Base-by-base conservation (phyloP, 2,329 filamentous ascomycete genomes). In the Exophiala spinifera region DNA sequence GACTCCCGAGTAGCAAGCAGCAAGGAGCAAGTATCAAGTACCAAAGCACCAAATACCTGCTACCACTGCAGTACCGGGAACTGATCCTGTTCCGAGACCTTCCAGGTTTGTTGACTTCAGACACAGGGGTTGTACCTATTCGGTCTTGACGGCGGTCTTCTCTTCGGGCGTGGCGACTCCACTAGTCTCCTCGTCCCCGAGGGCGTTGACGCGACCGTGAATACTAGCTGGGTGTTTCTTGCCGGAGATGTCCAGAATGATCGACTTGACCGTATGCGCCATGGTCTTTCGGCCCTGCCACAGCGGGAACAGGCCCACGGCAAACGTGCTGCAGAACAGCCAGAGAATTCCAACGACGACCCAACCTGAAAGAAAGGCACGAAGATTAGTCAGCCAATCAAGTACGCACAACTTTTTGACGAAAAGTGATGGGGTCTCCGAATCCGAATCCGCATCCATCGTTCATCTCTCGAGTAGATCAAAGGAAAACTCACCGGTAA, bases 251-350 rank as follows among this genome's bases (percentile, higher is more conserved):
- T 91, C 88, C 51, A 77, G 65, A 37, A 71, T 77, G 60, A 91
- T 87, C 23, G 79, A 74, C 66, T 79, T 83, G 57, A 81, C 70
- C 0, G 85, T 89, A 48, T 80, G 74, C 0, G 68, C 66, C 53
- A 89, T 83, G 1, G 86, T 91, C 52, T 77, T 71, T 1, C 91
- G 75, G 0, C 90, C 89, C 67, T 96, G 89, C 70, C 81, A 94
- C 1, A 94, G 73, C 5, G 91, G 91, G 70, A 87, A 96, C 0
- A 96, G 36, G 0, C 89, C 89, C 0, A 96, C 89, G 8, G 83
- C 86, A 51, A 86, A 76, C 1, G 85, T 74, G 2, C 84, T 87
- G 64, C 81, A 83, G 68, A 91, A 90, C 62, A 92, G 79, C 89
- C 89, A 94, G 39, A 91, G 76, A 51, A 94, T 88, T 8, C 86